These are phyloP conservation scores for Tripterygium wilfordii DNA, from an alignment of 177 flowering plant genomes.

Conservation along the genomic window DNA sequence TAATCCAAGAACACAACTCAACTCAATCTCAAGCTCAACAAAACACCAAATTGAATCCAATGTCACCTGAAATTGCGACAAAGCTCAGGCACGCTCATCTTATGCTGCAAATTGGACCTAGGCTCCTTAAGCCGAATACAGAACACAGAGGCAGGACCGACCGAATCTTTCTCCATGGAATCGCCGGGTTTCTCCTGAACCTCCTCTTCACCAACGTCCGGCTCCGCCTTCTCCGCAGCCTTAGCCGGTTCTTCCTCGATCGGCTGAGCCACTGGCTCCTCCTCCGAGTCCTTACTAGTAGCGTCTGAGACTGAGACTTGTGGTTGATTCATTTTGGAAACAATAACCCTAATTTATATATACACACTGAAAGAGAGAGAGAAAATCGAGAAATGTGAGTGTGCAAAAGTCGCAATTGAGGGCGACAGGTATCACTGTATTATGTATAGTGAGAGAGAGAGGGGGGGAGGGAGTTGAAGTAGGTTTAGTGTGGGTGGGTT, in stretches of 20 bases:
- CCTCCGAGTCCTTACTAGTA: conserved; percentile 29
- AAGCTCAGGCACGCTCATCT: conserved; percentile 97
- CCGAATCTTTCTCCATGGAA: conserved; percentile 59
- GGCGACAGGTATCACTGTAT: conserved; percentile 75
- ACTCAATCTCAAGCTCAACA: too few relatives aligned
- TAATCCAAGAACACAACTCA: too few relatives aligned
- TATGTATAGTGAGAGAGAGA: conserved; percentile 18
- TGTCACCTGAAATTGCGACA: conserved; percentile 89
- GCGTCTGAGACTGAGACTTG: too few relatives aligned
- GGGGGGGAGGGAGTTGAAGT: too few relatives aligned
- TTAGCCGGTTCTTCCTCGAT: conserved; percentile 5
- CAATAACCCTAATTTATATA: conserved; percentile 40
- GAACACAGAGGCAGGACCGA: conserved; percentile 70
- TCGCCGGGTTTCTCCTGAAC: conserved; percentile 20
- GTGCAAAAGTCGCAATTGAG: conserved; percentile 69
- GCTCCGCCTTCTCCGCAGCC: conserved; percentile 19
- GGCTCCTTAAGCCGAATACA: conserved; percentile 80
- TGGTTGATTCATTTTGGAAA: conserved; percentile 35
- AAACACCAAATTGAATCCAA: too few relatives aligned
- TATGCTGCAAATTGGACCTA: conserved; percentile 69
- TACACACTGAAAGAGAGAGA: too few relatives aligned
- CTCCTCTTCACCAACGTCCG: conserved; percentile 11
- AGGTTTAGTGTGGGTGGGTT: too few relatives aligned
- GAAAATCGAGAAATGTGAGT: conserved; percentile 15
- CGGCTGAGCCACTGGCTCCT: conserved; percentile 21